Conservation (phyloP, 23 red algal species). For the Agarophyton chilense region DNA sequence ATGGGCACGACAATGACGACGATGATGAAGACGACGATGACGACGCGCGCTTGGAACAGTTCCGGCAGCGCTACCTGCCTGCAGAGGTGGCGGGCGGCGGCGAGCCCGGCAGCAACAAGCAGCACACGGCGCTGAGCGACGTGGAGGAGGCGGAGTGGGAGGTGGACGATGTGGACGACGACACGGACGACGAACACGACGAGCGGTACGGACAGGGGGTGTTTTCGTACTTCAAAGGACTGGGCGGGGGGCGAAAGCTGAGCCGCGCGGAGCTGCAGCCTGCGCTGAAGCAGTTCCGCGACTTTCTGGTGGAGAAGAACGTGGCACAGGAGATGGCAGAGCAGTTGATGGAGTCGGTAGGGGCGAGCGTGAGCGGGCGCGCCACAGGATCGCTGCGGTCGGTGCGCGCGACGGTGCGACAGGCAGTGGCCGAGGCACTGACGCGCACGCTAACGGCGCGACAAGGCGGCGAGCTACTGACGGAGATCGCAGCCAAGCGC, state of each 20-base stretch:
- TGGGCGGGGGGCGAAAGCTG: slow-evolving; percentile 64
- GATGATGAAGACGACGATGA: neutral
- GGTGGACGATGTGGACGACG: neutral
- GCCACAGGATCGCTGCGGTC: slow-evolving; percentile 56
- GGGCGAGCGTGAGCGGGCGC: slow-evolving; percentile 67
- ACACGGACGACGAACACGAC: slow-evolving; percentile 13
- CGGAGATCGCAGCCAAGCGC: slow-evolving; percentile 60
- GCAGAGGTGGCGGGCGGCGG: neutral
- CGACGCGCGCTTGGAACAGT: neutral
- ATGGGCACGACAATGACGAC: neutral
- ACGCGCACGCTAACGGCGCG: slow-evolving; percentile 77
- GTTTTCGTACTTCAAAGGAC: slow-evolving; percentile 66
- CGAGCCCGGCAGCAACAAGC: neutral
- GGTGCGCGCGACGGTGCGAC: slow-evolving; percentile 64
- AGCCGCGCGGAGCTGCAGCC: slow-evolving; percentile 68
- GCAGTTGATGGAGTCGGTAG: slow-evolving; percentile 78
- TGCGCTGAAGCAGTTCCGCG: slow-evolving; percentile 71
- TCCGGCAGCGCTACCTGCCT: neutral
- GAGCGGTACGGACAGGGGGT: slow-evolving; percentile 45
- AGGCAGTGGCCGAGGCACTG: slow-evolving; percentile 82
- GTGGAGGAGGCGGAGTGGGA: neutral
- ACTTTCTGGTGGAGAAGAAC: slow-evolving; percentile 84
- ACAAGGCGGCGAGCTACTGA: slow-evolving; percentile 72
- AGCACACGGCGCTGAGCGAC: neutral
- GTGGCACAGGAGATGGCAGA: slow-evolving; percentile 92